Evolutionary conservation across 768 basidiomycete species (phyloP), one percentile per base, ranked within the genome.

Genomic region (Hydnum rufescens): DNA sequence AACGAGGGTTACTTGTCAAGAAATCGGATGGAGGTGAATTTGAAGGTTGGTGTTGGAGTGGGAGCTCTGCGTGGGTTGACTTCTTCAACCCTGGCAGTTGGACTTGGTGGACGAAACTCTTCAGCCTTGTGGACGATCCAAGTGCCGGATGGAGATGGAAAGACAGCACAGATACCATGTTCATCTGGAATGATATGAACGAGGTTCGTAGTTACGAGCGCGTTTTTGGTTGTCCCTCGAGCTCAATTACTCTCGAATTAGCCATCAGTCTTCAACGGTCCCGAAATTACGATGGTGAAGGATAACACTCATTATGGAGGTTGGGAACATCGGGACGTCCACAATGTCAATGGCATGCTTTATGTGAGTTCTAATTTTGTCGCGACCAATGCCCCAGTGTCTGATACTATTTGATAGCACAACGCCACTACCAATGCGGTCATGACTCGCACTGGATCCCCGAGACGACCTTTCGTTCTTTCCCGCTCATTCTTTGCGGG

Each of bases 101-200:
- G 88, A 73, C 77, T 32, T 89, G 89, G 80, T 99, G 92, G 92
- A 80, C 71, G 54, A 70, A 71, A 3, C 70, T 93, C 54, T 97
- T 95, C 71, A 81, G 80, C 26, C 67, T 69, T 64, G 70, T 47
- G 6, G 55, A 54, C 23, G 51, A 70, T 5, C 65, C 70, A 32
- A 66, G 69, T 30, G 60, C 70, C 62, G 60, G 68, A 55, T 87
- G 78, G 75, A 68, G 76, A 4, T 87, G 86, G 82, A 75, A 70
- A 0, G 67, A 84, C 57, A 84, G 90, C 58, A 88, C 87, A 2
- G 76, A 80, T 29, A 75, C 77, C 58, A 74, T 96, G 13, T 81
- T 80, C 63, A 89, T 97, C 58, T 99, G 95, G 95, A 97, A 97
- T 63, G 95, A 99, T 62, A 99, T 99, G 95, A 96, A 96, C 58